Evolutionary conservation across 768 basidiomycete genomes (phyloP).

Genomic region (Hysterangium stoloniferum): DNA sequence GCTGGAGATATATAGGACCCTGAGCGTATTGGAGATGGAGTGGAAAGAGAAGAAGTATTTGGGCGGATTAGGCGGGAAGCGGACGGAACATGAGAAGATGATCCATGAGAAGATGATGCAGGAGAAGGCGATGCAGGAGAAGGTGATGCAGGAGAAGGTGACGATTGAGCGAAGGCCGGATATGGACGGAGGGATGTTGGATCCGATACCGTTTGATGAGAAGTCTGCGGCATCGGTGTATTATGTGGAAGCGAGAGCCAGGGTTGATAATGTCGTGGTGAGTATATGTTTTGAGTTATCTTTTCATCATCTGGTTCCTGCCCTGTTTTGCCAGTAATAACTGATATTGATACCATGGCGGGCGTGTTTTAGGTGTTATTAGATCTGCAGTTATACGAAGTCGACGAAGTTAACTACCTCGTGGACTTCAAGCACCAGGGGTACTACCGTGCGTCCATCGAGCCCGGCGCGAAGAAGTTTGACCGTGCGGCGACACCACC

Average conservation of each 20-base stretch:
- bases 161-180: slow-evolving; percentile 57
- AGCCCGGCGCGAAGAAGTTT: slow-evolving; percentile 61
- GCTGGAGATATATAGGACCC: slow-evolving; percentile 93
- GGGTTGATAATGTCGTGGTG: slow-evolving; percentile 90
- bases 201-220: slow-evolving; percentile 38
- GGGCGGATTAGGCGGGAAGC: slow-evolving; percentile 55
- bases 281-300: slow-evolving; percentile 20
- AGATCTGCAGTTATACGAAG: slow-evolving; percentile 96
- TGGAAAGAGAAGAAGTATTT: slow-evolving; percentile 89
- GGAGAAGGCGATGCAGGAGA: slow-evolving; percentile 10
- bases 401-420: slow-evolving; percentile 91
- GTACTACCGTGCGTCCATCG: slow-evolving; percentile 71
- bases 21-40: slow-evolving; percentile 89
- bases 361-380: slow-evolving; percentile 68
- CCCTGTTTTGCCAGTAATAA: no score
- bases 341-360: background rate
- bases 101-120: no score
- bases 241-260: slow-evolving; percentile 87
- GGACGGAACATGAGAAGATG: slow-evolving; percentile 1
- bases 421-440: slow-evolving; percentile 99
- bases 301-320: background rate
- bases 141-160: slow-evolving; percentile 13
- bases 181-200: slow-evolving; percentile 50
- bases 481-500: slow-evolving; percentile 40
- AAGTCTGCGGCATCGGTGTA: slow-evolving; percentile 73